Percentiles rank a stretch among this genome's conserved stretches.
Evolutionary conservation across 768 basidiomycete species (phyloP).

Genomic region (Podaxis mareebaensis): DNA sequence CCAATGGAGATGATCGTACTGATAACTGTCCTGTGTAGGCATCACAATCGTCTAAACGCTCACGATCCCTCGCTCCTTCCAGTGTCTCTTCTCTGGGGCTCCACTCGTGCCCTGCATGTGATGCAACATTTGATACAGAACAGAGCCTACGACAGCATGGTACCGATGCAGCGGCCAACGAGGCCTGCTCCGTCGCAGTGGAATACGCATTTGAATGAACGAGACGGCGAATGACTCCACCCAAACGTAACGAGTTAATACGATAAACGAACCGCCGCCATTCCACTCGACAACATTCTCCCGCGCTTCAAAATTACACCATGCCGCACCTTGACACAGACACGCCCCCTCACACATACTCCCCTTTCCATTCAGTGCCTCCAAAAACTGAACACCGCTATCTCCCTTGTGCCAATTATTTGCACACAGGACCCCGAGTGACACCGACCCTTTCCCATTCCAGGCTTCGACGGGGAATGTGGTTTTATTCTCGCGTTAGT

Average conservation of each 20-base stretch:
- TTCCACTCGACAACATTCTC: not conserved
- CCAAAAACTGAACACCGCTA: not conserved
- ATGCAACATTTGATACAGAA: slow-evolving; percentile 61
- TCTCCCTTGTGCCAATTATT: not conserved
- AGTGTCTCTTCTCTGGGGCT: slow-evolving; percentile 42
- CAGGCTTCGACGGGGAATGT: not conserved
- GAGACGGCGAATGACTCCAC: slow-evolving; percentile 8
- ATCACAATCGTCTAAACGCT: slow-evolving; percentile 59
- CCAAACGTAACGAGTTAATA: slow-evolving; percentile 12
- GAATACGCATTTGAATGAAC: slow-evolving; percentile 66
- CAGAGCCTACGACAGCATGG: slow-evolving; percentile 66
- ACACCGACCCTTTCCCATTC: slow-evolving; percentile 6
- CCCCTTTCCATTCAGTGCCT: not conserved
- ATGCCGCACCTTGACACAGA: not conserved
- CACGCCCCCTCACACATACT: not conserved
- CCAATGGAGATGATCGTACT: slow-evolving; percentile 16
- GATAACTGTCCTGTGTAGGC: slow-evolving; percentile 32
- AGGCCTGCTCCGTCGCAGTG: slow-evolving; percentile 74
- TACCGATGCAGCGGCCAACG: slow-evolving; percentile 48
- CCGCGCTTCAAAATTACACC: not conserved
- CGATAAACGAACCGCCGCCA: not conserved
- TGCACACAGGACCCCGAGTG: slow-evolving; percentile 12
- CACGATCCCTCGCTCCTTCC: slow-evolving; percentile 44
- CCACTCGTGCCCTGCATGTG: slow-evolving; percentile 76
- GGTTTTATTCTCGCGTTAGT: slow-evolving; percentile 7